phyloP scores from a whole-genome alignment of 176 grass and related monocot genomes.

The Chrysopogon serrulatus region DNA sequence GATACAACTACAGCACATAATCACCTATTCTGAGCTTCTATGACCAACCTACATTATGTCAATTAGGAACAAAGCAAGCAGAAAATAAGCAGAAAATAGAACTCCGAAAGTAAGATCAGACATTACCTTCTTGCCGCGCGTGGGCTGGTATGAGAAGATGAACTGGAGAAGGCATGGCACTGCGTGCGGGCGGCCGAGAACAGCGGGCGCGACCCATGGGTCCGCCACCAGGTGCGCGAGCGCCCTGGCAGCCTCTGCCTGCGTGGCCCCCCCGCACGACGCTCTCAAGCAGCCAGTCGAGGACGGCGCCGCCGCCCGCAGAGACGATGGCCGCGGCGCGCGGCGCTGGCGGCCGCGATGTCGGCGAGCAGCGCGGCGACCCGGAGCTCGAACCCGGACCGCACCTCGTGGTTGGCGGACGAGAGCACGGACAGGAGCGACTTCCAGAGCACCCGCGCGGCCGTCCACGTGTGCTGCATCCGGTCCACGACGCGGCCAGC shows the following conservation, averaged over 20 bases:
- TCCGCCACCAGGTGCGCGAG: conserved; percentile 80
- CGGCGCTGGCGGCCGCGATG: conserved; percentile 69
- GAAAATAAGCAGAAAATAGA: neutral
- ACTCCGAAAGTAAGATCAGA: neutral
- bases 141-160: conserved; percentile 96
- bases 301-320: conserved; percentile 67
- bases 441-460: conserved; percentile 68
- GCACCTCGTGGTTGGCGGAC: conserved; percentile 89
- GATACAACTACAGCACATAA: neutral
- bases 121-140: conserved; percentile 63
- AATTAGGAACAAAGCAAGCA: conserved; percentile 18
- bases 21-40: neutral
- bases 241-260: conserved; percentile 78
- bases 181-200: conserved; percentile 64
- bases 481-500: conserved; percentile 58
- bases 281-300: conserved; percentile 90
- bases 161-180: conserved; percentile 80
- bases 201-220: conserved; percentile 44
- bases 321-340: conserved; percentile 73
- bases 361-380: conserved; percentile 89
- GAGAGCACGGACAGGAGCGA: conserved; percentile 76
- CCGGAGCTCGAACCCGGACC: conserved; percentile 81
- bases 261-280: conserved; percentile 62
- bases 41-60: neutral
- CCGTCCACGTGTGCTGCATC: conserved; percentile 68